phyloP scores from a whole-genome alignment of 371 early-diverging fungal species.

The Lichtheimia ornata region DNA sequence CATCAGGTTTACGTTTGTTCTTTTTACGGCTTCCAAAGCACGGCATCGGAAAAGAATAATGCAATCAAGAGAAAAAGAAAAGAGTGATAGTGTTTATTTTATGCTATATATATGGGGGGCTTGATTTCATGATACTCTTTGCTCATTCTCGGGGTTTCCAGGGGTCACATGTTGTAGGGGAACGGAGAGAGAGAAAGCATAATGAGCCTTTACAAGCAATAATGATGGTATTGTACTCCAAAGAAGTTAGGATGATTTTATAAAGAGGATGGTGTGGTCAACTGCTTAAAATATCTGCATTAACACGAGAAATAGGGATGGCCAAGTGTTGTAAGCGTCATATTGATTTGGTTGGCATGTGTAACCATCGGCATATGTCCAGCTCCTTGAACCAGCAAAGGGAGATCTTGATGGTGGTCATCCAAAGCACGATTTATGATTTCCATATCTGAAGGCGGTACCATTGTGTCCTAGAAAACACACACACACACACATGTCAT shows the following conservation, averaged over 20 bases:
- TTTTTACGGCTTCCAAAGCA: conserved; percentile 31
- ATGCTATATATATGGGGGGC: background rate
- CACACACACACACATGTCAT: background rate
- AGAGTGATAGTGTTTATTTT: background rate
- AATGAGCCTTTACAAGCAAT: too few relatives aligned
- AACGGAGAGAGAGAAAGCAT: too few relatives aligned
- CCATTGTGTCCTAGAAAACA: conserved; percentile 39
- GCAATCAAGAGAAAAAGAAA: background rate
- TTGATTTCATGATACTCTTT: background rate
- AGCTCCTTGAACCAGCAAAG: conserved; percentile 59
- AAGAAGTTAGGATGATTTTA: too few relatives aligned
- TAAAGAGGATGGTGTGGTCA: background rate
- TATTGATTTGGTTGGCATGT: conserved; percentile 33
- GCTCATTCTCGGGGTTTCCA: too few relatives aligned
- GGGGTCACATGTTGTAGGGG: too few relatives aligned
- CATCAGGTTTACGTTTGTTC: conserved; percentile 7
- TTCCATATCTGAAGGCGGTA: conserved; percentile 45
- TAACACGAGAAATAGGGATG: background rate
- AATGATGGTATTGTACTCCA: too few relatives aligned
- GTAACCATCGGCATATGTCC: conserved; percentile 72
- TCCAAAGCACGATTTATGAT: conserved; percentile 36
- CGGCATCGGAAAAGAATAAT: conserved; percentile 14
- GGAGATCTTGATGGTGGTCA: conserved; percentile 29
- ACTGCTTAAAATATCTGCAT: conserved; percentile 1
- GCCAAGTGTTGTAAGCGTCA: background rate